phyloP scores from a whole-genome alignment of 306 rosid species.

The Trifolium subterraneum region DNA sequence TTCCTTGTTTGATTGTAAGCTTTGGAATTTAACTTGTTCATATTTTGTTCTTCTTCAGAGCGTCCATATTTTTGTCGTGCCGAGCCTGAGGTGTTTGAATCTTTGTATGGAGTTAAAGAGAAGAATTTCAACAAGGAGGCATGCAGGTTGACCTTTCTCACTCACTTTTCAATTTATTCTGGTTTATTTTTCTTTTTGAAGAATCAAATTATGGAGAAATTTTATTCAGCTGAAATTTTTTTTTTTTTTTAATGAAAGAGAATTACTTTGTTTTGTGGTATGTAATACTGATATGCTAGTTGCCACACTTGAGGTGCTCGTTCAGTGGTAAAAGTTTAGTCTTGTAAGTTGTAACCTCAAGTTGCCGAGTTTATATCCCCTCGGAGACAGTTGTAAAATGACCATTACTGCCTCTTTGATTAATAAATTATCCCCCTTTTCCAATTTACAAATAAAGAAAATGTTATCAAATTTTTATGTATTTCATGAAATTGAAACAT shows the following conservation, averaged over 20 bases:
- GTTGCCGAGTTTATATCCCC: too few relatives aligned
- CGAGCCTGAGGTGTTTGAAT: constrained; percentile 68
- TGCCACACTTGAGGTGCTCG: neutral
- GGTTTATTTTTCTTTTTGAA: neutral
- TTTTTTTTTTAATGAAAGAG: too few relatives aligned
- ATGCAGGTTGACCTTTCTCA: constrained; percentile 69
- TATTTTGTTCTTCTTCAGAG: constrained; percentile 51
- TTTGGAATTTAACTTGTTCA: neutral
- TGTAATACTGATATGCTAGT: neutral
- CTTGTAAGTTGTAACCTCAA: too few relatives aligned
- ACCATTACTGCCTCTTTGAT: too few relatives aligned
- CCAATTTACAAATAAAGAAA: too few relatives aligned
- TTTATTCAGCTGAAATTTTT: neutral
- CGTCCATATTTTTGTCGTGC: constrained; percentile 94
- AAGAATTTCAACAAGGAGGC: constrained; percentile 82
- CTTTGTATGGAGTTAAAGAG: constrained; percentile 64
- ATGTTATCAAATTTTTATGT: too few relatives aligned
- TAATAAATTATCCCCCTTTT: too few relatives aligned
- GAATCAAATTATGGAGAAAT: neutral
- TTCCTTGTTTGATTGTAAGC: neutral
- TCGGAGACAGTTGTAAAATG: too few relatives aligned
- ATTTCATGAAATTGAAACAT: too few relatives aligned
- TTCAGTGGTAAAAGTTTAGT: too few relatives aligned
- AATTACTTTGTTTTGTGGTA: too few relatives aligned
- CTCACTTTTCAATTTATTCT: neutral